Percentiles rank a stretch among this genome's conserved stretches.
Conservation (phyloP, 169 alveolate genomes). For the Cryptosporidium sp. region DNA sequence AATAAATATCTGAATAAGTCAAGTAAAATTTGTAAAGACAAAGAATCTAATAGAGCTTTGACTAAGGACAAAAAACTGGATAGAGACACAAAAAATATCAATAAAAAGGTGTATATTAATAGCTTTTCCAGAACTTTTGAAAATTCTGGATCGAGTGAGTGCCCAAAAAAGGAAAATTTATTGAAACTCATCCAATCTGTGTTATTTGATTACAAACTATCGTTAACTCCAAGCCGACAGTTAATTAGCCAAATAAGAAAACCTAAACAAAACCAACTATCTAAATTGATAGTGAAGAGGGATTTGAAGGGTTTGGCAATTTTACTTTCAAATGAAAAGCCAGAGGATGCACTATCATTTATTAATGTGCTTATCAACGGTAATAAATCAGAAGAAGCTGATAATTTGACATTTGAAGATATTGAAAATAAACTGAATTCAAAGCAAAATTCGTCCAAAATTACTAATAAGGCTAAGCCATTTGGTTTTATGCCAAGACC, state of each 20-base stretch:
- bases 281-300: background rate
- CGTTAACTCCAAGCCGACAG: background rate
- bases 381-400: slow-evolving; percentile 10
- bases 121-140: background rate
- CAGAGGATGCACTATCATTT: slow-evolving; percentile 34
- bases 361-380: slow-evolving; percentile 14
- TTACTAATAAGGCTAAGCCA: background rate
- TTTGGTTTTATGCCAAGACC: slow-evolving; percentile 39
- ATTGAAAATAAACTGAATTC: background rate
- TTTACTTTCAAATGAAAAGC: slow-evolving; percentile 18
- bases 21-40: background rate
- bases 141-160: background rate
- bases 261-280: slow-evolving; percentile 6
- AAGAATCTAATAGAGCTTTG: background rate
- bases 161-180: background rate
- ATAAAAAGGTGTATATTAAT: background rate
- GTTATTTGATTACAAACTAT: slow-evolving; percentile 11
- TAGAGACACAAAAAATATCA: background rate
- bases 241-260: slow-evolving; percentile 46
- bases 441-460: background rate
- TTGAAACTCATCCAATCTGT: background rate
- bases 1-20: background rate
- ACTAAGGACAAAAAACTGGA: background rate
- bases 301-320: slow-evolving; percentile 19
- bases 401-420: background rate